Conservation (phyloP, 148 eudicot genomes). For the Bassia scoparia region DNA sequence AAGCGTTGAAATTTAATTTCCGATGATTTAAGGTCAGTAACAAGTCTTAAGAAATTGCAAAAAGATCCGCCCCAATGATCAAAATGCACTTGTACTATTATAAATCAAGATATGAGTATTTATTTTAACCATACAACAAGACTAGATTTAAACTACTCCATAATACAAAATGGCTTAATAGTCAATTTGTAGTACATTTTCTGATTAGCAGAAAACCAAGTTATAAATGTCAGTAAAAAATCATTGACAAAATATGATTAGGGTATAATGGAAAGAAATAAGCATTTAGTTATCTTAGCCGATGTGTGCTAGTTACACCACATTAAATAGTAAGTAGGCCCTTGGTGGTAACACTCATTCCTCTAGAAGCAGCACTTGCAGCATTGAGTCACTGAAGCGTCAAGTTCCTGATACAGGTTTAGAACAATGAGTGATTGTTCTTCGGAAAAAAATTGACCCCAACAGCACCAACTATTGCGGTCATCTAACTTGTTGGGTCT, state of each 20-base stretch:
- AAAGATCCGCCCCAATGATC: too few relatives aligned
- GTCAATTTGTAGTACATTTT: background rate
- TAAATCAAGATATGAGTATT: too few relatives aligned
- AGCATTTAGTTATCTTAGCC: background rate
- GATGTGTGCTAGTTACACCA: constrained; percentile 6
- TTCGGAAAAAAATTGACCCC: too few relatives aligned
- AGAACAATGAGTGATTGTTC: background rate
- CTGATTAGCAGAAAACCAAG: background rate
- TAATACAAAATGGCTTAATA: too few relatives aligned
- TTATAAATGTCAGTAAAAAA: background rate
- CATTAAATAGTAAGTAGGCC: background rate
- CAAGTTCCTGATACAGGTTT: constrained; percentile 43
- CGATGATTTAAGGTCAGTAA: too few relatives aligned
- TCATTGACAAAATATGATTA: background rate
- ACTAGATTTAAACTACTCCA: background rate
- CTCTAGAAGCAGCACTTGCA: constrained; percentile 65
- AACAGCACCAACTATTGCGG: too few relatives aligned
- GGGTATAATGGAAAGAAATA: background rate
- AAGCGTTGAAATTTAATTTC: too few relatives aligned
- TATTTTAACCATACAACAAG: background rate
- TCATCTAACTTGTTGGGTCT: too few relatives aligned
- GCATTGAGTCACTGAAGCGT: constrained; percentile 71
- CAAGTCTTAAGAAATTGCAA: too few relatives aligned
- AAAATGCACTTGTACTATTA: too few relatives aligned
- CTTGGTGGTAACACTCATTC: constrained; percentile 30